These are phyloP conservation scores for Pyronema omphalodes DNA, from an alignment of 495 filamentous ascomycete genomes.

Conservation along the genomic window DNA sequence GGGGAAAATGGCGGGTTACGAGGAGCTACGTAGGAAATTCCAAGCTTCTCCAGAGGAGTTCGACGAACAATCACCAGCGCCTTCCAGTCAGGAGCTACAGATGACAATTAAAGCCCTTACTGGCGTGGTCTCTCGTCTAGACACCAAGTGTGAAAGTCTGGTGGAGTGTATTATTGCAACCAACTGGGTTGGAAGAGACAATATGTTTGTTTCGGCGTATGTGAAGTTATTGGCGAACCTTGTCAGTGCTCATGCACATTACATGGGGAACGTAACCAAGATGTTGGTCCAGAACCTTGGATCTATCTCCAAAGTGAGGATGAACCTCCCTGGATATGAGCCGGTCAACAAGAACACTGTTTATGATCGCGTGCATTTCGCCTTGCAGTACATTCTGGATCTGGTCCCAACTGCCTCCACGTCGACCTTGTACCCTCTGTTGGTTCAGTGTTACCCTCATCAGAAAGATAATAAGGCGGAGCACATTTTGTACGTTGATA, in stretches of 20 bases:
- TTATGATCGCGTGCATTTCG: slow-evolving; percentile 52
- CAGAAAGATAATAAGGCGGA: slow-evolving; percentile 49
- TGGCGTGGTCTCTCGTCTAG: slow-evolving; percentile 49
- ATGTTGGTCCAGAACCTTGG: slow-evolving; percentile 67
- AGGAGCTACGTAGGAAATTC: slow-evolving; percentile 20
- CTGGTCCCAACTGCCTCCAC: slow-evolving; percentile 59
- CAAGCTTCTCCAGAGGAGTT: slow-evolving; percentile 7
- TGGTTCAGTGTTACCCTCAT: slow-evolving; percentile 53
- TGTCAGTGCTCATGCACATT: slow-evolving; percentile 52
- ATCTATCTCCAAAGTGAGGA: slow-evolving; percentile 33
- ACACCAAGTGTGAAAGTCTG: slow-evolving; percentile 53
- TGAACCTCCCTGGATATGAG: slow-evolving; percentile 41
- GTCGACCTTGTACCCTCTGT: slow-evolving; percentile 42
- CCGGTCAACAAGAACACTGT: slow-evolving; percentile 39
- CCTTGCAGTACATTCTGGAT: slow-evolving; percentile 54
- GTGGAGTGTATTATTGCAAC: slow-evolving; percentile 53
- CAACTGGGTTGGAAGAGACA: slow-evolving; percentile 71
- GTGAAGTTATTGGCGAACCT: slow-evolving; percentile 64
- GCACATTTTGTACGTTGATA: slow-evolving; percentile 60
- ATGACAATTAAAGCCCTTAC: slow-evolving; percentile 38
- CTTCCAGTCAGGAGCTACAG: slow-evolving; percentile 17
- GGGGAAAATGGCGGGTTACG: slow-evolving; percentile 17
- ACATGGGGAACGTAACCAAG: slow-evolving; percentile 42
- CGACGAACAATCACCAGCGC: slow-evolving; percentile 10
- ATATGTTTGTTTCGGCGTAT: slow-evolving; percentile 60